Conservation (phyloP, 1,284 basidiomycete genomes). For the Kwoniella shivajii region DNA sequence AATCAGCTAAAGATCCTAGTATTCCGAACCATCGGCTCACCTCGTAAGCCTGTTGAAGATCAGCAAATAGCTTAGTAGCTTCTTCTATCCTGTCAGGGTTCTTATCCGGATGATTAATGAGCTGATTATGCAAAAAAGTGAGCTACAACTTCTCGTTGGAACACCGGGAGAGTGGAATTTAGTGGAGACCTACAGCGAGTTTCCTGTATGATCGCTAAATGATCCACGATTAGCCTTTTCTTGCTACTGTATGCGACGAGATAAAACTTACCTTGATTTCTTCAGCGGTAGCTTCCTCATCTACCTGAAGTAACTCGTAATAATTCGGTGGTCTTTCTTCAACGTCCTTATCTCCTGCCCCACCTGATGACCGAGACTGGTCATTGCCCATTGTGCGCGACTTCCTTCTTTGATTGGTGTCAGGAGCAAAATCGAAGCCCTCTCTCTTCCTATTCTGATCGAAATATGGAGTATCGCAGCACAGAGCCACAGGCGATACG, state of each 20-base stretch:
- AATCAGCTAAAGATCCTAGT: too few species aligned
- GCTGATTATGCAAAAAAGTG: conserved; percentile 36
- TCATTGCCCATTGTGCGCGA: conserved; percentile 45
- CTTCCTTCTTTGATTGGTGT: neutral
- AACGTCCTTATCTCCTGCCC: conserved; percentile 4
- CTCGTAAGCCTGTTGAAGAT: conserved; percentile 93
- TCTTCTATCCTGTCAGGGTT: conserved; percentile 79
- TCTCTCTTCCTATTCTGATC: too few species aligned
- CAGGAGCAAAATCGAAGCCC: neutral
- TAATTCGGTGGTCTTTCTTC: conserved; percentile 61
- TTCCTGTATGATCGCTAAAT: conserved; percentile 82
- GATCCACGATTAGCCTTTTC: neutral
- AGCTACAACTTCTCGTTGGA: too few species aligned
- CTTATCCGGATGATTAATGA: conserved; percentile 88
- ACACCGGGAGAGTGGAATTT: too few species aligned
- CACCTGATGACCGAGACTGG: conserved; percentile 35
- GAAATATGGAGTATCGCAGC: too few species aligned
- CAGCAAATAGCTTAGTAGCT: conserved; percentile 83
- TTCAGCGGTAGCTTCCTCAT: conserved; percentile 76
- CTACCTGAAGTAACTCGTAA: conserved; percentile 75
- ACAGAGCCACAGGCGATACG: too few species aligned
- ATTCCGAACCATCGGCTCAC: conserved; percentile 55
- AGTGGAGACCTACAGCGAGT: conserved; percentile 60
- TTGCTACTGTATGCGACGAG: neutral
- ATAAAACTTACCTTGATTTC: conserved; percentile 73